phyloP scores from a whole-genome alignment of 2,329 filamentous ascomycete genomes.

The Penicillium olsonii region DNA sequence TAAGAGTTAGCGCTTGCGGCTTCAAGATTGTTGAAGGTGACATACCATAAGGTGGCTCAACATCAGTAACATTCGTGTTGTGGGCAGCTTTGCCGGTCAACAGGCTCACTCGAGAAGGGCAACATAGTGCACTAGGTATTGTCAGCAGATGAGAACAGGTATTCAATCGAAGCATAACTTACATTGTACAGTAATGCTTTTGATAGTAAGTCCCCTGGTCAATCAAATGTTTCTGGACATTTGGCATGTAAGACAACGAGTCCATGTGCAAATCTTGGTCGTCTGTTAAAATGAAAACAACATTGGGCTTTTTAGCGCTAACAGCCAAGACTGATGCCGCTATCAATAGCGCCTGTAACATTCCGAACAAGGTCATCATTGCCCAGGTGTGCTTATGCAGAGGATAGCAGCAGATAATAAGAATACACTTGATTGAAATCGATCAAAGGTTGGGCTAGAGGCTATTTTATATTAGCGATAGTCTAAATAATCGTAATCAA shows the following conservation, averaged over 20 bases:
- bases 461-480: too few species aligned
- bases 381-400: too few species aligned
- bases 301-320: slow-evolving; percentile 45
- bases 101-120: slow-evolving; percentile 61
- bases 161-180: too few species aligned
- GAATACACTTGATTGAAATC: too few species aligned
- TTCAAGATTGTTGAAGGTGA: background rate
- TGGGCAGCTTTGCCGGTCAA: slow-evolving; percentile 63
- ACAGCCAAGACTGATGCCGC: too few species aligned
- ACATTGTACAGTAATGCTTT: slow-evolving; percentile 48
- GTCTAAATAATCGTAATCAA: too few species aligned
- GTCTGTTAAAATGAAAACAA: slow-evolving; percentile 65
- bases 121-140: slow-evolving; percentile 44
- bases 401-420: too few species aligned
- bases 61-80: slow-evolving; percentile 63
- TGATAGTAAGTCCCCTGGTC: slow-evolving; percentile 57
- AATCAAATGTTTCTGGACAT: slow-evolving; percentile 54
- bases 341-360: too few species aligned
- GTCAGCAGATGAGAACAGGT: too few species aligned
- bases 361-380: too few species aligned
- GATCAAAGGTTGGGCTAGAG: too few species aligned
- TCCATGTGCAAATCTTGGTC: slow-evolving; percentile 54
- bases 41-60: slow-evolving; percentile 16
- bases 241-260: slow-evolving; percentile 52
- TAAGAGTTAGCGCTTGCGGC: background rate